These are phyloP conservation scores for Papiliotrema fonsecae DNA, from an alignment of 1,284 basidiomycete genomes.

Conservation along the genomic window DNA sequence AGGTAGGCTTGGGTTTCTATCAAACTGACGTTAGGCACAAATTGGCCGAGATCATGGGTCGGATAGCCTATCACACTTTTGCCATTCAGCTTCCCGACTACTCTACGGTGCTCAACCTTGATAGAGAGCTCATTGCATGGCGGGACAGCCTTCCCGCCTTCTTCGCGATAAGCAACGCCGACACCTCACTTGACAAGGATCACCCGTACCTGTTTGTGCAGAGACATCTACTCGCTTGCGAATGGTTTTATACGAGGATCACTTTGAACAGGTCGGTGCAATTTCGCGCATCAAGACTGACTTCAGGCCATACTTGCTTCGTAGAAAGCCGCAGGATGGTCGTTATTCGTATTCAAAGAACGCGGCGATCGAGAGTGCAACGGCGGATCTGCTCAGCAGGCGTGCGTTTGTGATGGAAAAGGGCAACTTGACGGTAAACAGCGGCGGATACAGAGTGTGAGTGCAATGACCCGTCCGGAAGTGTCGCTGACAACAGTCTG, in stretches of 20 bases:
- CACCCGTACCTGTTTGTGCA: conserved; percentile 48
- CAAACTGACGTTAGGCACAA: conserved; percentile 31
- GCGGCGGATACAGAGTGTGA: conserved; percentile 45
- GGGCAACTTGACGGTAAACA: conserved; percentile 46
- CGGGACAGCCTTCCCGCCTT: conserved; percentile 43
- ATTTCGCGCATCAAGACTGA: conserved; percentile 1
- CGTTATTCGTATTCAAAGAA: conserved; percentile 48
- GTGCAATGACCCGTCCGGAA: conserved; percentile 4
- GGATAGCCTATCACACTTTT: conserved; percentile 50
- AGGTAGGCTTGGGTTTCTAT: conserved; percentile 13
- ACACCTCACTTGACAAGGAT: conserved; percentile 38
- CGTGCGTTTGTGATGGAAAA: conserved; percentile 49
- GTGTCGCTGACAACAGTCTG: conserved; percentile 22
- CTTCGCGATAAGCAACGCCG: conserved; percentile 42
- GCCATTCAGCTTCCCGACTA: conserved; percentile 50
- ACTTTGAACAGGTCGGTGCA: conserved; percentile 39
- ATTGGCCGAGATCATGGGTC: conserved; percentile 48
- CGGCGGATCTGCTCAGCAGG: conserved; percentile 46
- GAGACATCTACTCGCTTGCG: conserved; percentile 44
- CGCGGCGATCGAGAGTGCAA: conserved; percentile 49
- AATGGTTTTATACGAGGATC: conserved; percentile 47
- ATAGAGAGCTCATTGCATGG: conserved; percentile 48
- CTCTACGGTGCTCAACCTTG: conserved; percentile 46
- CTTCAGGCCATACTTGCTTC: conserved; percentile 44
- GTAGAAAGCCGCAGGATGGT: conserved; percentile 45